A percentile compares a stretch with the other conserved stretches of the same genome.
phyloP scores from a whole-genome alignment of 2,329 filamentous ascomycete species.

The Xylariaceae sp. region DNA sequence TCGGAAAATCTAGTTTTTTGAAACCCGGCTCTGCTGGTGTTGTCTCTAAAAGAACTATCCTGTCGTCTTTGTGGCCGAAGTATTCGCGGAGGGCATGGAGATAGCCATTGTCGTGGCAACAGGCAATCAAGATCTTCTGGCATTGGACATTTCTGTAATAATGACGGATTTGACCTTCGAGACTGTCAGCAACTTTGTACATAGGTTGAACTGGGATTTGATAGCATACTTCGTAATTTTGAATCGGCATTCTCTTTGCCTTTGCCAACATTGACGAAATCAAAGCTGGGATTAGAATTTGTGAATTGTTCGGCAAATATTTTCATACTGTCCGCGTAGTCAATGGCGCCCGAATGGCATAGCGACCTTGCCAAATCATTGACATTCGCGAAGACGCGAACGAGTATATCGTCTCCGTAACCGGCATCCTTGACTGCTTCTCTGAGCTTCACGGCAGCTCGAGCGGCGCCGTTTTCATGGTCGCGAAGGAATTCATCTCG shows the following conservation, averaged over 20 bases:
- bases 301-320: conserved; percentile 35
- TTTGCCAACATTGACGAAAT: conserved; percentile 36
- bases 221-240: conserved; percentile 31
- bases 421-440: conserved; percentile 30
- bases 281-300: conserved; percentile 34
- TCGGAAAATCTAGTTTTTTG: conserved; percentile 31
- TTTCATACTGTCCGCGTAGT: conserved; percentile 31
- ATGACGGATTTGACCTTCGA: conserved; percentile 33
- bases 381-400: conserved; percentile 35
- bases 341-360: conserved; percentile 32
- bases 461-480: conserved; percentile 27
- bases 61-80: conserved; percentile 24
- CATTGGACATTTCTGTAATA: conserved; percentile 34
- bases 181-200: conserved; percentile 11
- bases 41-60: conserved; percentile 32
- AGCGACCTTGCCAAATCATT: conserved; percentile 33
- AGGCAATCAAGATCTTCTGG: conserved; percentile 34
- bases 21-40: conserved; percentile 33
- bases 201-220: not conserved
- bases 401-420: conserved; percentile 31
- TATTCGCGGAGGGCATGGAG: conserved; percentile 35
- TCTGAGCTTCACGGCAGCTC: conserved; percentile 31
- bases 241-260: conserved; percentile 36
- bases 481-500: conserved; percentile 32
- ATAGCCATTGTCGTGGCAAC: conserved; percentile 37